Conservation (phyloP, 192 early-diverging fungal genomes). For the Phycomyces blakesleeanus region DNA sequence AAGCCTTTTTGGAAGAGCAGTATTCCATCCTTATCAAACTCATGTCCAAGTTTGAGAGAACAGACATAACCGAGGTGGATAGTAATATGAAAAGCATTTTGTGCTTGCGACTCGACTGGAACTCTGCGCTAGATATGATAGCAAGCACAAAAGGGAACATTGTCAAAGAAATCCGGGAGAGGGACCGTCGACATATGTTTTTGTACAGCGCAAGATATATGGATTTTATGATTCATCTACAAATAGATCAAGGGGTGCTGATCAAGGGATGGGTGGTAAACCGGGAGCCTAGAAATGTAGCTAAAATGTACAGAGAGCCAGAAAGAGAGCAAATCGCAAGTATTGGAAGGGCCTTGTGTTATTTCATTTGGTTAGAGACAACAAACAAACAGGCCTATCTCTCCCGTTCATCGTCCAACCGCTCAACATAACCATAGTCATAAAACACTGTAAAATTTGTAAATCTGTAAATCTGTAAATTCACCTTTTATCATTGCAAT, state of each 20-base stretch:
- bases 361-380: slow-evolving; percentile 12
- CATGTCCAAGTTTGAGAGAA: slow-evolving; percentile 18
- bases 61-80: slow-evolving; percentile 15
- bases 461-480: no score
- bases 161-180: slow-evolving; percentile 11
- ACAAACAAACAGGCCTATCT: background rate
- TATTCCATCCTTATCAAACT: slow-evolving; percentile 10
- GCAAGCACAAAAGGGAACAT: slow-evolving; percentile 1
- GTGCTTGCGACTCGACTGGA: slow-evolving; percentile 12
- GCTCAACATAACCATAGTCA: no score
- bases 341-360: slow-evolving; percentile 12
- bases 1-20: background rate
- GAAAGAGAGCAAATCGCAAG: slow-evolving; percentile 19
- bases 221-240: slow-evolving; percentile 29
- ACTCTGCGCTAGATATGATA: slow-evolving; percentile 14
- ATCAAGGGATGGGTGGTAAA: slow-evolving; percentile 23
- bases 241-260: background rate
- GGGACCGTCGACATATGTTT: slow-evolving; percentile 16
- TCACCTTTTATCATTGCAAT: no score
- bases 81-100: slow-evolving; percentile 17
- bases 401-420: background rate
- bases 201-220: slow-evolving; percentile 28
- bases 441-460: no score
- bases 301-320: slow-evolving; percentile 4
- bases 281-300: slow-evolving; percentile 11